A percentile compares a stretch with the other conserved stretches of the same genome.
Evolutionary conservation across 768 basidiomycete genomes (phyloP).

Genomic region (Rhizopogon vinicolor): DNA sequence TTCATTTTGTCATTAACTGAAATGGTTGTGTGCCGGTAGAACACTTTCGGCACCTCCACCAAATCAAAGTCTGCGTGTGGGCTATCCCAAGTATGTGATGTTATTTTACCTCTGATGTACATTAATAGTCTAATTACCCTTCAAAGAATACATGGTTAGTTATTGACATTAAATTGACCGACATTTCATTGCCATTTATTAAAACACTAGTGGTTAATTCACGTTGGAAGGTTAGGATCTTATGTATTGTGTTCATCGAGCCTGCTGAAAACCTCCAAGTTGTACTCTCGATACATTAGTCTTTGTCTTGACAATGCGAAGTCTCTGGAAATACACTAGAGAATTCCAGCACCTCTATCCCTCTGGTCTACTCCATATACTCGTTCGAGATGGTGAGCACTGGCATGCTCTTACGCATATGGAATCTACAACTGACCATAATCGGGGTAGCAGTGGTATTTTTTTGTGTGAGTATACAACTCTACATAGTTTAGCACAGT

Average conservation of each 20-base stretch:
- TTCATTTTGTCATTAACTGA: neutral
- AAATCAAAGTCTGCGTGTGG: constrained; percentile 10
- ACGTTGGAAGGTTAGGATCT: constrained; percentile 2
- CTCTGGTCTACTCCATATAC: constrained; percentile 11
- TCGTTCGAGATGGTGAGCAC: constrained; percentile 21
- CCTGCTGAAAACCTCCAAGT: constrained; percentile 3
- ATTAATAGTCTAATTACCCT: neutral
- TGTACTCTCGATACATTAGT: constrained; percentile 11
- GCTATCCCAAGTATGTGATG: constrained; percentile 8
- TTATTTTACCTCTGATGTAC: neutral
- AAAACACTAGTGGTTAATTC: constrained; percentile 2
- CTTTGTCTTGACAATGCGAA: constrained; percentile 1
- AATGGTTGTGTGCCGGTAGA: neutral
- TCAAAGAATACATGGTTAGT: neutral
- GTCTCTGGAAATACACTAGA: constrained; percentile 2
- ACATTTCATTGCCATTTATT: neutral
- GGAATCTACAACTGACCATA: neutral
- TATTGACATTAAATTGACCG: neutral
- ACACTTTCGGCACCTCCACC: constrained; percentile 5
- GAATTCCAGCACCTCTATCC: neutral
- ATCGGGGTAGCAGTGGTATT: constrained; percentile 1
- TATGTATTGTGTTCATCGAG: neutral
- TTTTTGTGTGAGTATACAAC: neutral
- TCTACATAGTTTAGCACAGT: too few relatives aligned
- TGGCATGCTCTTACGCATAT: neutral